Evolutionary conservation across 345 rosid species (phyloP), one percentile per base, ranked within the genome.

Genomic region (Alliaria petiolata): DNA sequence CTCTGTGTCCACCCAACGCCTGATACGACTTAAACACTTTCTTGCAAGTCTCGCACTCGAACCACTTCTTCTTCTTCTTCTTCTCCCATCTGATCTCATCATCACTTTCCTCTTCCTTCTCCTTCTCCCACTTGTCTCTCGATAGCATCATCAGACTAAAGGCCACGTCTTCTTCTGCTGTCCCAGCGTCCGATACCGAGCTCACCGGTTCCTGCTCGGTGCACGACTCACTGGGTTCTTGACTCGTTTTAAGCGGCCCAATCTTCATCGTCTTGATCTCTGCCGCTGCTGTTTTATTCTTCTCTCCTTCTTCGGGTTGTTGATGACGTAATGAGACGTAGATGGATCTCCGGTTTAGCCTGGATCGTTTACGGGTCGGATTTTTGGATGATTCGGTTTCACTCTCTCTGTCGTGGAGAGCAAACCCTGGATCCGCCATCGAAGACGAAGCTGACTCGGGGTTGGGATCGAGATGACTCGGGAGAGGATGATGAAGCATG

Each of bases 141-240:
- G 96, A 89, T 4, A 92, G 85, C 95, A 92, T 80, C 92, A 92
- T 83, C 22, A 92, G 91, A 75, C 90, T 88, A 74, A 86, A 82
- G 22, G 98, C 98, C 12, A 92, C 87, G 68, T 86, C 96, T 76
- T 89, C 96, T 58, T 89, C 96, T 0, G 87, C 78, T 2, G 90
- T 82, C 15, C 49, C 70, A 0, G 83, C 76, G 20, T 84, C 85
- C 8, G 97, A 89, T 67, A 91, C 76, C 38, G 91, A 86, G 73
- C 97, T 87, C 79, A 70, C 76, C 62, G 89, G 89, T 61, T 89
- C 96, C 3, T 84, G 84, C 75, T 85, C 97, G 0, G 67, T 67
- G 12, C 63, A 54, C 33, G 72, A 55, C 43, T 67, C 72, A 22
- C 50, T 42, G 7, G 30, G 8, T 28, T 67, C 59, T 67, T 40